These are phyloP conservation scores for Prillingera fragicola DNA, from an alignment of 1,284 basidiomycete species.

Conservation along the genomic window DNA sequence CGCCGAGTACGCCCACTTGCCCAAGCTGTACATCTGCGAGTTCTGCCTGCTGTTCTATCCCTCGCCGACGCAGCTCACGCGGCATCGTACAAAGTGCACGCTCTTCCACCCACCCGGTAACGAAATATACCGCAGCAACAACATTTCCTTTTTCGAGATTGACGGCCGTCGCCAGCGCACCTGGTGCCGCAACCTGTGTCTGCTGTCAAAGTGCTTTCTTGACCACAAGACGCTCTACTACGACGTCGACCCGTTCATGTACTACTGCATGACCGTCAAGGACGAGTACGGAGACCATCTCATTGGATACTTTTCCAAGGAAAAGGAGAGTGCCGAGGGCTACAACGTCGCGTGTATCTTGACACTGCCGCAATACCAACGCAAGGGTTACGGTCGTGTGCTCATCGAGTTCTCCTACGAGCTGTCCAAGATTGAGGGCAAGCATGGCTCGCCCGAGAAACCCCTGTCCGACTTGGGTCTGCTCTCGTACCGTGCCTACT, in stretches of 20 bases:
- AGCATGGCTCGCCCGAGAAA: conserved; percentile 95
- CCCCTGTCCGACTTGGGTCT: conserved; percentile 92
- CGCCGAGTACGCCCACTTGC: conserved; percentile 92
- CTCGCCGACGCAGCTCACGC: conserved; percentile 75
- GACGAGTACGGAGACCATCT: conserved; percentile 89
- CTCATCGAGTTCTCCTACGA: conserved; percentile 99
- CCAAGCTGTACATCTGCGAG: conserved; percentile 95
- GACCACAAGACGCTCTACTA: conserved; percentile 99
- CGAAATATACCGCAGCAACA: conserved; percentile 96
- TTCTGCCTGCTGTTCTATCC: conserved; percentile 92
- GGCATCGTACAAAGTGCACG: conserved; percentile 87
- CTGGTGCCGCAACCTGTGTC: conserved; percentile 95
- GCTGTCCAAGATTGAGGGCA: conserved; percentile 91
- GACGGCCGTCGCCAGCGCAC: conserved; percentile 93
- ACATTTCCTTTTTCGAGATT: conserved; percentile 97
- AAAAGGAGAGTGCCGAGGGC: conserved; percentile 95
- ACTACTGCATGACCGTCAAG: conserved; percentile 94
- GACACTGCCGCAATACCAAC: conserved; percentile 94
- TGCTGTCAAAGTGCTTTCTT: conserved; percentile 95
- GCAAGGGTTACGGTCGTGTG: conserved; percentile 89
- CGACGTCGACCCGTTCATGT: conserved; percentile 99
- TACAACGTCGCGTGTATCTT: conserved; percentile 99
- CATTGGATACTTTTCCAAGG: conserved; percentile 98
- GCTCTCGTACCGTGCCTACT: conserved; percentile 90
- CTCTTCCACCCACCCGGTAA: conserved; percentile 96